Base-by-base conservation (phyloP, 345 rosid genomes). In the Brassica juncea region DNA sequence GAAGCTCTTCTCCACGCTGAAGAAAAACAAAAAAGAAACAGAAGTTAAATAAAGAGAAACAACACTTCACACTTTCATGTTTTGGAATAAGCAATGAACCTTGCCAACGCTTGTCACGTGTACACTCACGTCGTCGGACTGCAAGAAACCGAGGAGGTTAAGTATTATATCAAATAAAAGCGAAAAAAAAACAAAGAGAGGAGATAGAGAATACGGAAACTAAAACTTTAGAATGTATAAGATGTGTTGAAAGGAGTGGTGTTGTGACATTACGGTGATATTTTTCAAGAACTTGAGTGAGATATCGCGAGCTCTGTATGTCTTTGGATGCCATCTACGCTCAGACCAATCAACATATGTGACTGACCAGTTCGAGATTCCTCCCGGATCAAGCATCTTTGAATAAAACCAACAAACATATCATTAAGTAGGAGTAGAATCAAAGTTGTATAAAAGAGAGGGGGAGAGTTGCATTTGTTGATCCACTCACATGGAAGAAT, bases 341-440 rank as follows among this genome's bases (percentile, higher is more conserved):
- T 95, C 98, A n/a, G 98, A 95, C 99, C 99, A 95, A 84, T 95
- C 98, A 63, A 95, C 99, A 67, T 91, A 90, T 58, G 99, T 95
- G 52, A 89, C 94, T 0, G 99, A 88, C 92, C 97, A 91, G 75
- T 91, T 95, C 19, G 98, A 90, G 55, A 95, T 90, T 25, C 99
- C 99, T 67, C 81, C 91, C 65, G 92, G 98, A 86, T 95, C 98
- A 80, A 91, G 84, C 88, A 93, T 84, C 99, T 95, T 82, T 76
- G 1, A 15, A 31, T 10, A n/a, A 32, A 47, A 66, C 14, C 74
- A n/a, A 31, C 6, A 68, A 73, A 65, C 7, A 76, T 64, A 64
- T 69, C 73, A 71, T 44, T 3, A 66, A 72, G 70, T 19, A 19
- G 25, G 47, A 25, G 32, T 44, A 66, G 59, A 59, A 61, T 27